A percentile compares a stretch with the other conserved stretches of the same genome.
These are phyloP conservation scores for Leptomonas seymouri DNA, from an alignment of 208 protist species.

Conservation along the genomic window DNA sequence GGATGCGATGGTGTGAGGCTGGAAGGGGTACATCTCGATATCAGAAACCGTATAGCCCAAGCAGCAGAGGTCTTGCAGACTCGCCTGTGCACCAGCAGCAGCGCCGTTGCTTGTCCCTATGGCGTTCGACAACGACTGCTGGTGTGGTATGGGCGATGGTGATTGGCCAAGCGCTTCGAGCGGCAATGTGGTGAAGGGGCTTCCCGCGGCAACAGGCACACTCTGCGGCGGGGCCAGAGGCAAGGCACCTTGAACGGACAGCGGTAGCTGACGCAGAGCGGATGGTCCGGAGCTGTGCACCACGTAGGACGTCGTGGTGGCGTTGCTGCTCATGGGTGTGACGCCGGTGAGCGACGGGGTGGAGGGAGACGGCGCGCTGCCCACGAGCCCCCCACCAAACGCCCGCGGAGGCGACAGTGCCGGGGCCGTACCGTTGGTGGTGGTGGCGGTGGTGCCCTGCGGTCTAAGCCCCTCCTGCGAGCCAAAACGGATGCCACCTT, in stretches of 20 bases:
- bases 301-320: background rate
- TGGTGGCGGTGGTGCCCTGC: conserved; percentile 5
- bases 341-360: background rate
- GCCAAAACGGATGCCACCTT: background rate
- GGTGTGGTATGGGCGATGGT: background rate
- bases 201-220: background rate
- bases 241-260: background rate
- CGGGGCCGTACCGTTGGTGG: conserved; percentile 1
- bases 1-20: background rate
- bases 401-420: conserved; percentile 2
- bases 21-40: conserved; percentile 14
- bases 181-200: background rate
- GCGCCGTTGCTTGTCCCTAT: background rate
- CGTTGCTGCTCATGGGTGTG: conserved; percentile 10
- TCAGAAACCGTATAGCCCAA: conserved; percentile 6
- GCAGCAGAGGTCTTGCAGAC: conserved; percentile 11
- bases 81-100: conserved; percentile 1
- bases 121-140: background rate
- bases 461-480: background rate
- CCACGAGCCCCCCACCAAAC: background rate
- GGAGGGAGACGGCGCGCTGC: background rate
- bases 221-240: background rate
- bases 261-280: conserved; percentile 2
- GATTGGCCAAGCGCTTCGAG: background rate
- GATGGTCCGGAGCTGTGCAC: background rate